Evolutionary conservation across 2,329 filamentous ascomycete species (phyloP), one percentile per base, ranked within the genome.

Genomic region (Bipolaris zeicola): DNA sequence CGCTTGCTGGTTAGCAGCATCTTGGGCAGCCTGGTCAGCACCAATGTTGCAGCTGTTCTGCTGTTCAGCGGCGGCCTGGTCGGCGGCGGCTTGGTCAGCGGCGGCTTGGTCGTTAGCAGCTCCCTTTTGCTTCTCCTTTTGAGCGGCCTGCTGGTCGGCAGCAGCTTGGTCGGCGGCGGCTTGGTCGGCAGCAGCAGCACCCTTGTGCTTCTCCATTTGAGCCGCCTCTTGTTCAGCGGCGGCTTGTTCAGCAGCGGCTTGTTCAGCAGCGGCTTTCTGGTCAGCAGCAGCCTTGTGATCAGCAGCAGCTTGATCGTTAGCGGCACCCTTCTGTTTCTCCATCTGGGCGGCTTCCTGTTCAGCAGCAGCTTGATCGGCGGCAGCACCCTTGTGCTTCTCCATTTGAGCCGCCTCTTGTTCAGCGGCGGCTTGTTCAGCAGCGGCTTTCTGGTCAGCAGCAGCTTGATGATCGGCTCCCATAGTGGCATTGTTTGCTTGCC

Each of bases 21-120:
- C 50, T 53, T 16, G 18, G 37, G 39, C 43, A 11, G 28, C 52
- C 49, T 52, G 53, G 20, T 39, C 46, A 37, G 39, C 46, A 22
- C 39, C 51, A 18, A 48, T 31, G 44, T 36, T 37, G 43, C 48
- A 52, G 45, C 26, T 55, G 39, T 33, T 49, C 48, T 43, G 38
- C 38, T 55, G 39, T 28, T 56, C 34, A 31, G 53, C 49, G 11
- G 58, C 58, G 11, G 44, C 51, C 24, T 61, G 36, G 6, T 54
- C 51, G 6, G 3, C 34, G 11, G 28, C 28, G n/a, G n/a, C n/a
- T n/a, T n/a, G n/a, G n/a, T n/a, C n/a, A n/a, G n/a, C n/a, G n/a
- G n/a, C n/a, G 10, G 28, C 28, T 13, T 31, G 28, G 16, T 11
- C 38, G 16, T 13, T 24, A 6, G 38, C 18, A 22, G 8, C 38